Conservation (phyloP, 1,284 basidiomycete genomes). For the Trichosporon faecale region DNA sequence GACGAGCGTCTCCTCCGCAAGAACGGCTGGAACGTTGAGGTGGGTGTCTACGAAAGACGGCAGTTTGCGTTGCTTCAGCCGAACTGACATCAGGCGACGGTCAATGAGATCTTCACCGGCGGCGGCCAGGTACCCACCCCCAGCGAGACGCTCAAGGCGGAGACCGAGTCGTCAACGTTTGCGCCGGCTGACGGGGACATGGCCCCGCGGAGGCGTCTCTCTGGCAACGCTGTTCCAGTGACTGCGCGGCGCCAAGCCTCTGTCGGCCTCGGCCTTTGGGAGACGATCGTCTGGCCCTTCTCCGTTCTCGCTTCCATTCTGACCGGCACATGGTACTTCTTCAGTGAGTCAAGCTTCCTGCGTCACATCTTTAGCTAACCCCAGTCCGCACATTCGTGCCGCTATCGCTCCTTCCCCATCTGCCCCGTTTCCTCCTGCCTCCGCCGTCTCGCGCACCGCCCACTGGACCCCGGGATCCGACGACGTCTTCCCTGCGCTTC, state of each 20-base stretch:
- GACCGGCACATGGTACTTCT: constrained; percentile 48
- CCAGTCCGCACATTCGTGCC: constrained; percentile 49
- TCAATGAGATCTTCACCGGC: constrained; percentile 42
- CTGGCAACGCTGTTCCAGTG: constrained; percentile 16
- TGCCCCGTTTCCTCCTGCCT: constrained; percentile 49
- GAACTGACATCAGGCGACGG: constrained; percentile 29
- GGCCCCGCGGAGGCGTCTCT: constrained; percentile 23
- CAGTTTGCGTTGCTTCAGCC: neutral
- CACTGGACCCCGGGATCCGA: constrained; percentile 35
- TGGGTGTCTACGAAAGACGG: constrained; percentile 22
- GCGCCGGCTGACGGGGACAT: constrained; percentile 20
- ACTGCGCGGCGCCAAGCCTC: neutral
- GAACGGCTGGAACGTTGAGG: constrained; percentile 51
- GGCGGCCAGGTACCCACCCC: constrained; percentile 14
- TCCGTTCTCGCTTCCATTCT: constrained; percentile 42
- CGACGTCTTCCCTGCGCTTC: constrained; percentile 35
- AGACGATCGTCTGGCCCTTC: constrained; percentile 38
- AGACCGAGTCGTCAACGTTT: constrained; percentile 20
- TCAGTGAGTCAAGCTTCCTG: constrained; percentile 39
- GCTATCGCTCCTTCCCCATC: constrained; percentile 42
- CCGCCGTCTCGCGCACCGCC: constrained; percentile 31
- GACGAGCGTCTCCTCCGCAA: constrained; percentile 48
- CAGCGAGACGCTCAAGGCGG: constrained; percentile 12
- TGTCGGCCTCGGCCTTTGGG: constrained; percentile 22
- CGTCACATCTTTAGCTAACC: neutral